Base-by-base conservation (phyloP, 495 filamentous ascomycete genomes). In the Letharia columbiana region DNA sequence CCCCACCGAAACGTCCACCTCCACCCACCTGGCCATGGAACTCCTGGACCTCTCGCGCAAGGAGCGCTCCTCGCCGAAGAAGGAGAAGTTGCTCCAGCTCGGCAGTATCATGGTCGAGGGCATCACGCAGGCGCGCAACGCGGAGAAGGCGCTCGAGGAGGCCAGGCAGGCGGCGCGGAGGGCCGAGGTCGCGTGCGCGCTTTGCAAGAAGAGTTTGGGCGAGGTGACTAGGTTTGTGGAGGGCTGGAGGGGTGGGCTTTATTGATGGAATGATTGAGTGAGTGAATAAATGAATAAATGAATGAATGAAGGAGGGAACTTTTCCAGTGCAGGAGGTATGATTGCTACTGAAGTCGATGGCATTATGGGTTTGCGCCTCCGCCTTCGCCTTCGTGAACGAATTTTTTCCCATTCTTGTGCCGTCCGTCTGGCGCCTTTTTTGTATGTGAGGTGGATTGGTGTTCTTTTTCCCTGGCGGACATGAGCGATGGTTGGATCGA, bases 91-190 rank as follows among this genome's bases (percentile, higher is more conserved):
- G 40, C 61, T 77, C 20, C 62, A 72, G 62, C 66, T 77, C 62
- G 73, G 75, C 31, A 71, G 69, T 33, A 57, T 76, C 54, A 68
- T 77, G 71, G 76, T 77, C 3, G 72, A 77, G 57, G 66, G 68
- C 33, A 71, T 77, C 37, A 74, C 73, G 40, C 69, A 71, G 41
- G 75, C 74, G 2, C 62, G 75, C 39, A 73, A 77, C 60, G 75
- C 75, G 42, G 76, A 77, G 56, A 71, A 69, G 47, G 76, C 75
- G 41, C 70, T 74, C 41, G 74, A 76, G 40, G 71, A 77, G 64
- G 76, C 75, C 2, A 74, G 72, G 50, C 66, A 72, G 39, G 76
- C 74, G 44, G 71, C 74, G 35, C 64, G 58, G 42, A 75, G 65
- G 52, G 75, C 76, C 39, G 75, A 77, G 52, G 50, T 67, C 39